Evolutionary conservation across 2,329 filamentous ascomycete species (phyloP).

Genomic region (Coniella vitis): DNA sequence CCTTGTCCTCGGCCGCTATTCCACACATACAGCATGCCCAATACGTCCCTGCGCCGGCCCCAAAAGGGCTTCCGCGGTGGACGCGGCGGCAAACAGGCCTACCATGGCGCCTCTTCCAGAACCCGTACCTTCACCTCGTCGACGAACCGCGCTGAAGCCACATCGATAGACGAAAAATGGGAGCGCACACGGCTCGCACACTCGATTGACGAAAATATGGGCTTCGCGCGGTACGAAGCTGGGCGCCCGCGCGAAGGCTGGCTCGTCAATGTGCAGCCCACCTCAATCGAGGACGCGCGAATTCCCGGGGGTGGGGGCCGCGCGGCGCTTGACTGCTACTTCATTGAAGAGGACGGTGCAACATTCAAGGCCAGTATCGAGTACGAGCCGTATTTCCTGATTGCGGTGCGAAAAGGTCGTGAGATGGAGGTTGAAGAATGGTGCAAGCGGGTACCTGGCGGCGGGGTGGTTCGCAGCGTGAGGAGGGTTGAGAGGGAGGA

Average conservation of each 20-base stretch:
- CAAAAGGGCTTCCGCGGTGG: constrained; percentile 57
- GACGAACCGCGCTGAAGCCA: constrained; percentile 70
- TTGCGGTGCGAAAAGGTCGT: constrained; percentile 79
- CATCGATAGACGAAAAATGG: constrained; percentile 86
- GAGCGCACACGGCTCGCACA: constrained; percentile 79
- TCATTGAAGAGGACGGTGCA: constrained; percentile 79
- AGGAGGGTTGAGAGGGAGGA: constrained; percentile 85
- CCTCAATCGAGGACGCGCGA: constrained; percentile 77
- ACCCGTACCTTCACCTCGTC: constrained; percentile 75
- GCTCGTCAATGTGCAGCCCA: constrained; percentile 93
- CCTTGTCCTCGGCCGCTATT: background rate
- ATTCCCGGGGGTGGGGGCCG: constrained; percentile 78
- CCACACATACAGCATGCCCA: constrained; percentile 43
- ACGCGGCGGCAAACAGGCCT: constrained; percentile 54
- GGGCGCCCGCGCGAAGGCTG: constrained; percentile 77
- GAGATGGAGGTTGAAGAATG: constrained; percentile 96
- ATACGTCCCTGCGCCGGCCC: constrained; percentile 52
- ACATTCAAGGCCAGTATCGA: constrained; percentile 95
- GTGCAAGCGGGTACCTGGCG: constrained; percentile 69
- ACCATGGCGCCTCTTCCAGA: constrained; percentile 61
- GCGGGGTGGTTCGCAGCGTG: constrained; percentile 74
- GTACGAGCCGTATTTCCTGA: constrained; percentile 93
- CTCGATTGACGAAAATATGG: constrained; percentile 90
- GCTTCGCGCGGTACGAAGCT: constrained; percentile 85
- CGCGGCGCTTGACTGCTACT: constrained; percentile 93